Evolutionary conservation across 1,139 yeast genomes (phyloP), one percentile per base, ranked within the genome.

Genomic region (Geotrichum siamense): DNA sequence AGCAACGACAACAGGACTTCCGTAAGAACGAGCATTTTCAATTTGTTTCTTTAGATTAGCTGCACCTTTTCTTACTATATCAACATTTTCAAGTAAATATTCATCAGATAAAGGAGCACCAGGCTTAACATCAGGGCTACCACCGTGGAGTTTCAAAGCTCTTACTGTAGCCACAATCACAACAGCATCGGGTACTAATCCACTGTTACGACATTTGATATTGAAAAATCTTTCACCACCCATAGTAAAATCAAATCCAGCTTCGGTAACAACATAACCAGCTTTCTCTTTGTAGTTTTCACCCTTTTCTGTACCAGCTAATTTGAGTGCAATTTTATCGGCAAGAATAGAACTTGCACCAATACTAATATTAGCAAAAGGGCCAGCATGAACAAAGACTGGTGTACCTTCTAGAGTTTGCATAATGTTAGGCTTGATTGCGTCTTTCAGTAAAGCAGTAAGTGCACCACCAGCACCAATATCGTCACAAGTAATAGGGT

Each of bases 201-300:
- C 97, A 19, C 94, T 80, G 28, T 94, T 76, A 63, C 98, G 80
- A 68, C 96, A 87, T 70, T 91, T 91, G 70, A 91, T 91, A 72
- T 91, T 89, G 67, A 89, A 76, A 70, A 91, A 91, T 63, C 97
- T 77, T 70, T 91, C 98, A 63, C 97, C 97, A 61, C 98, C 98
- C 96, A 91, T 91, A 47, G 97, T 91, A 74, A 91, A 89, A 66
- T 91, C 98, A 71, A 91, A 91, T 49, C 97, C 98, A 29, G 97
- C 98, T 67, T 91, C 97, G 42, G 97, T 89, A 48, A 89, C 87
- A 48, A 87, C 96, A 61, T 82, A 89, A 53, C 97, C 97, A 58
- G 81, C 78, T 60, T 79, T 77, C 59, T 76, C 76, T 53, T 72
- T 75, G 49, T 71, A 75, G 39, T 68, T 68, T 47, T 70, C 66